A percentile compares a stretch with the other conserved stretches of the same genome.
phyloP scores from a whole-genome alignment of 805 yeast species.

The Starmerella tilneyi region DNA sequence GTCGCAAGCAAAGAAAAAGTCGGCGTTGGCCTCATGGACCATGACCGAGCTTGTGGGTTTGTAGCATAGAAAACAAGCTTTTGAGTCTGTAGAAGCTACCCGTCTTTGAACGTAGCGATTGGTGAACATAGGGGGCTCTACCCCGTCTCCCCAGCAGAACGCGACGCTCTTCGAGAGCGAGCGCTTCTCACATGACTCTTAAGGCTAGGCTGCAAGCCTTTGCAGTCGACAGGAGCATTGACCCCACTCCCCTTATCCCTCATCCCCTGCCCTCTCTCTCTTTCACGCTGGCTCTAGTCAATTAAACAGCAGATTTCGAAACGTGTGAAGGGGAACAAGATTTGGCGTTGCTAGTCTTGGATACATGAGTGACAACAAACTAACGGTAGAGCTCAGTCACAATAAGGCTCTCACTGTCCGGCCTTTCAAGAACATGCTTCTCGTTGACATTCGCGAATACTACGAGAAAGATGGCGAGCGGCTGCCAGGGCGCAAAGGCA shows the following conservation, averaged over 20 bases:
- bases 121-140: conserved; percentile 30
- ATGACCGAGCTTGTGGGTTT: conserved; percentile 44
- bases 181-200: no score
- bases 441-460: conserved; percentile 79
- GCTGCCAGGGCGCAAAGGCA: conserved; percentile 69
- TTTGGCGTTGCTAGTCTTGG: no score
- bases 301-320: no score
- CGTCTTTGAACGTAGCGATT: conserved; percentile 39
- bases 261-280: no score
- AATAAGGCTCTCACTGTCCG: conserved; percentile 66
- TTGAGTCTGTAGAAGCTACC: conserved; percentile 39
- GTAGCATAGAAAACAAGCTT: conserved; percentile 45
- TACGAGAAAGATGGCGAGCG: conserved; percentile 51
- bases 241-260: no score
- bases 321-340: no score
- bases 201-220: no score
- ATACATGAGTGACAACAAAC: conserved; percentile 1
- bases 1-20: conserved; percentile 46
- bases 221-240: no score
- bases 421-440: conserved; percentile 51
- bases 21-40: conserved; percentile 38
- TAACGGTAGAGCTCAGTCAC: conserved; percentile 37
- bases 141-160: no score
- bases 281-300: no score
- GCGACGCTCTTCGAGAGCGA: no score